Evolutionary conservation across 306 rosid species (phyloP), one percentile per base, ranked within the genome.

Genomic region (Vigna trinervia): DNA sequence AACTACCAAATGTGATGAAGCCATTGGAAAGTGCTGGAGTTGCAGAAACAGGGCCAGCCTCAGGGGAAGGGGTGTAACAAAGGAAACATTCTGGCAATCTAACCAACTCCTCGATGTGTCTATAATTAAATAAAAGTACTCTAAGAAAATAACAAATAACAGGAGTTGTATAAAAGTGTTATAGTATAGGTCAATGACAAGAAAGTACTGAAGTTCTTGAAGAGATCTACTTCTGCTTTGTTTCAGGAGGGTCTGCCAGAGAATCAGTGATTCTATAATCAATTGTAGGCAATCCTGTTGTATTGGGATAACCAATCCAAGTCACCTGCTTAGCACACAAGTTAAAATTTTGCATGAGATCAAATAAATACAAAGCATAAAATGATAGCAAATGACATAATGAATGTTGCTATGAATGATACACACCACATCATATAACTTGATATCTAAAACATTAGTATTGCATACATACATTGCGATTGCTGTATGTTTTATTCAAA

Each of bases 281-380:
- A 85, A 95, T 88, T 17, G 98, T 72, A 62, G 98, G 98, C 88
- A 95, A 91, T 67, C 99, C 99, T 61, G 99, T 95, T 62, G 99
- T 95, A 85, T 95, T 95, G 39, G 99, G 99, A 81, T 95, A 95
- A 63, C 99, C 99, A 81, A 95, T 95, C 99, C 99, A 95, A 78
- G 98, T 92, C 64, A 91, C 99, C 99, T 95, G 81, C 65, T 78
- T 12, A 76, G 78, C 60, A 78, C 12, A 58, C 50, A 28, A 58
- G 70, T 48, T 22, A n/a, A 71, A 65, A 46, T 36, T 54, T 34
- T 11, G 53, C 57, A 81, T 43, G 2, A 82, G 36, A 68, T 59
- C 34, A 80, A 60, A 75, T 58, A 74, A 81, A 53, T 12, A 52
- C 52, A 19, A 17, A 15, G 5, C 38, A 61, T 60, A 23, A 26